Percentiles rank a stretch among this genome's conserved stretches.
phyloP scores from a whole-genome alignment of 208 protist species.

The Endotrypanum monterogeii region DNA sequence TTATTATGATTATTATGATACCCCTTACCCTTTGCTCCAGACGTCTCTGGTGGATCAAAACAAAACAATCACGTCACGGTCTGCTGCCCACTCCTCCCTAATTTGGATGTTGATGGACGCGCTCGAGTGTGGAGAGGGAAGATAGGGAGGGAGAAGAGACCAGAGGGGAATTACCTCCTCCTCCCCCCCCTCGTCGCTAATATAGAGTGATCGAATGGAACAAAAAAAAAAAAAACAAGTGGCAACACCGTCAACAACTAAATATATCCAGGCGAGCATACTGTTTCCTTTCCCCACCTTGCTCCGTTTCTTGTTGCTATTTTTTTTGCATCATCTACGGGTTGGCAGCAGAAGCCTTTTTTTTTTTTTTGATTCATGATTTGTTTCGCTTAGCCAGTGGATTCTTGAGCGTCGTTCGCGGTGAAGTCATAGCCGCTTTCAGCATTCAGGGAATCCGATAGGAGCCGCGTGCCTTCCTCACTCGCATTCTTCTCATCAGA shows the following conservation, averaged over 20 bases:
- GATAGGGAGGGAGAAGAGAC: neutral
- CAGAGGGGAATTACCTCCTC: neutral
- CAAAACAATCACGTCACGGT: too few species aligned
- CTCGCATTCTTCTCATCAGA: neutral
- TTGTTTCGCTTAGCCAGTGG: neutral
- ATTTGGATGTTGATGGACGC: neutral
- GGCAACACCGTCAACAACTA: neutral
- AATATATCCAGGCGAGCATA: neutral
- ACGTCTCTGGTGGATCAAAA: too few species aligned
- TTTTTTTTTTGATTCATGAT: too few species aligned
- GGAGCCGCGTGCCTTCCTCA: neutral
- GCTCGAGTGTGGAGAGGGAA: neutral
- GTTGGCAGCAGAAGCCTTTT: neutral
- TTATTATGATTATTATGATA: too few species aligned
- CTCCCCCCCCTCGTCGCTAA: too few species aligned
- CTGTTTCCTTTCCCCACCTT: too few species aligned
- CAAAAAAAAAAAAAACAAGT: neutral
- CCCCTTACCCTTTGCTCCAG: too few species aligned
- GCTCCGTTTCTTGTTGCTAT: too few species aligned
- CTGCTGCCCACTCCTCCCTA: too few species aligned
- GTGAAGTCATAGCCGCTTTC: neutral
- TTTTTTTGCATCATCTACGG: neutral
- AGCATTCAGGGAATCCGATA: neutral
- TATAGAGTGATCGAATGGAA: neutral
- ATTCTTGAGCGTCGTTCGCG: too few species aligned